Conservation (phyloP, 345 rosid genomes). For the Eucalyptus polyanthemos region DNA sequence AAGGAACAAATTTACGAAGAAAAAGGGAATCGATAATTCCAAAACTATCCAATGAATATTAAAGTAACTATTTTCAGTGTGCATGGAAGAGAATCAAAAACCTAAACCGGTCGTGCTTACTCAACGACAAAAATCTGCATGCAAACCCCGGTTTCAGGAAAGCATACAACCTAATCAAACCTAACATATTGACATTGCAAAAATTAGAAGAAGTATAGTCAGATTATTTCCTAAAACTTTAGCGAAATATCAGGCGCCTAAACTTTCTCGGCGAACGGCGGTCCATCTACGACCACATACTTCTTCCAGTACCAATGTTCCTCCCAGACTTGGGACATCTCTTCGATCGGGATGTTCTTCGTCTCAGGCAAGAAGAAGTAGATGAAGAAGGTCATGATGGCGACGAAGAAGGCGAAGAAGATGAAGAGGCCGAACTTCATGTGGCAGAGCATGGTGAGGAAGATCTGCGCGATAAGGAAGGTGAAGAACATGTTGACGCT, state of each 20-base stretch:
- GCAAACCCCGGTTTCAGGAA: neutral
- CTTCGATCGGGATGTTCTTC: slow-evolving; percentile 11
- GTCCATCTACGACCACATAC: neutral
- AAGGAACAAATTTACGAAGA: neutral
- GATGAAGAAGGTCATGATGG: slow-evolving; percentile 14
- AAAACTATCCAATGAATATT: neutral
- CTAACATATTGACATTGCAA: neutral
- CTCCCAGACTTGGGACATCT: slow-evolving; percentile 10
- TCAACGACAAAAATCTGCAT: neutral
- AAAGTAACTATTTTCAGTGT: neutral
- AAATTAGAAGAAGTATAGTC: neutral
- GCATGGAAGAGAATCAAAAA: neutral
- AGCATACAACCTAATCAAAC: neutral
- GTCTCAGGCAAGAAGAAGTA: slow-evolving; percentile 24
- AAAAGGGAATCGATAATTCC: neutral
- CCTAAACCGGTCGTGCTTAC: neutral
- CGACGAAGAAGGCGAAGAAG: slow-evolving; percentile 1
- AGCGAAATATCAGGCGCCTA: neutral
- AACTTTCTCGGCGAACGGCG: neutral
- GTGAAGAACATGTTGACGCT: slow-evolving; percentile 7
- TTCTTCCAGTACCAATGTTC: slow-evolving; percentile 9
- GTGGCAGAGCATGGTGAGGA: neutral
- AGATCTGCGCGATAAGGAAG: slow-evolving; percentile 4
- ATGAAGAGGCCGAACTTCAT: neutral
- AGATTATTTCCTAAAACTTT: neutral